Base-by-base conservation (phyloP, 768 basidiomycete species). In the Leccinum subgranulosum region DNA sequence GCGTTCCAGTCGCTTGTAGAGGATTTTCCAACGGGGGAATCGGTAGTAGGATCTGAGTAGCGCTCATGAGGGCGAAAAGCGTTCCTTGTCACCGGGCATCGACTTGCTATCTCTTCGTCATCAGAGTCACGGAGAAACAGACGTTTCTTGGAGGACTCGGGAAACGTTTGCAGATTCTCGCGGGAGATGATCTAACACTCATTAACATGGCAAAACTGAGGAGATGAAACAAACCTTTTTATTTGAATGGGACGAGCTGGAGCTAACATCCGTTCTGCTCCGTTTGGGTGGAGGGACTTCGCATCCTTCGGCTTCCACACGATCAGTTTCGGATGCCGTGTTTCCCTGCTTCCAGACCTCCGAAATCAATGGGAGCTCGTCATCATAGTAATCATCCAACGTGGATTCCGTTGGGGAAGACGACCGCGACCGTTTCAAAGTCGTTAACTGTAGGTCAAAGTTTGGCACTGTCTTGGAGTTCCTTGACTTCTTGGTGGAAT, bases 391-490 rank as follows among this genome's bases (percentile, higher is more conserved):
- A 29, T 66, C 68, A 53, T 71, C 64, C 21, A 65, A 64, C 34
- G 62, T 28, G 15, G 53, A 54, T 12, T 54, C 60, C 1, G 1
- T 21, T 29, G 54, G 28, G 19, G 58, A 36, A 43, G 69, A 50
- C 9, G 73, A 71, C 25, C 53, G 53, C 61, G 56, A 57, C 62
- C 69, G 59, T 60, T 61, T 55, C 51, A 67, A 53, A 47, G 66
- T 62, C 48, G 80, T 68, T 49, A 86, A 78, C 51, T 81, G 74
- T 23, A 87, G 60, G 57, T 82, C 75, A 59, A 84, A 84, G 58
- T 82, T 74, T 25, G 80, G 76, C 3, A 63, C 58, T 8, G 69
- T 39, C 58, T 63, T 75, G n/a, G 21, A 39, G 15, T n/a, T 48
- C 36, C 49, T 53, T 21, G 53, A 43, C 51, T 43, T 54, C 53